A percentile compares a stretch with the other conserved stretches of the same genome.
These are phyloP conservation scores for Casuarina equisetifolia DNA, from an alignment of 306 rosid genomes.

Conservation along the genomic window DNA sequence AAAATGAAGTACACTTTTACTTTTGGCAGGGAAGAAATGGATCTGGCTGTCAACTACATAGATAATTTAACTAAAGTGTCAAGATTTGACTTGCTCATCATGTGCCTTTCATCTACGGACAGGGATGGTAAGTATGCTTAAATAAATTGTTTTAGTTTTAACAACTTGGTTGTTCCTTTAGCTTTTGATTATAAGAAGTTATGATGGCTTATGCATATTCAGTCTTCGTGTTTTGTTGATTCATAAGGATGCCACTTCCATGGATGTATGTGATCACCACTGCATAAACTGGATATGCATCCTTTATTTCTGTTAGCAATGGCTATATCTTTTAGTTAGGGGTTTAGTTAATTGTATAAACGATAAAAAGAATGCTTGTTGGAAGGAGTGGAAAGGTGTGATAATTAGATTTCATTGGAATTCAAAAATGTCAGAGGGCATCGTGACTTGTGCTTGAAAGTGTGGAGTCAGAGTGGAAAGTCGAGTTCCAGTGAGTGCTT, in stretches of 20 bases:
- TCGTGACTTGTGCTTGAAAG: not conserved
- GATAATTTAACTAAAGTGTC: constrained; percentile 75
- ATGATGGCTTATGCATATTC: not conserved
- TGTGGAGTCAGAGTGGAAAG: not conserved
- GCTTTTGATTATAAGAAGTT: not conserved
- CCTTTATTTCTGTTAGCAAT: not conserved
- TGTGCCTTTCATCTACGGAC: constrained; percentile 72
- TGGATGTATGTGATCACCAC: not conserved
- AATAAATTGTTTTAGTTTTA: not conserved
- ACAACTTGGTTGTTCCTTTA: not conserved
- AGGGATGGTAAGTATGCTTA: constrained; percentile 56
- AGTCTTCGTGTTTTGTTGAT: not conserved
- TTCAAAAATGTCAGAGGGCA: not conserved
- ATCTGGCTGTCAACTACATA: constrained; percentile 56
- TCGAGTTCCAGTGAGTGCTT: not conserved
- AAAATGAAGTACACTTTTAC: constrained; percentile 7
- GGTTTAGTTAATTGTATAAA: too few relatives aligned
- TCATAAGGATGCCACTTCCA: not conserved
- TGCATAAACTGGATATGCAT: not conserved
- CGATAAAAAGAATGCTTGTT: not conserved
- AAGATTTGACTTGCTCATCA: constrained; percentile 69
- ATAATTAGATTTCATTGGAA: not conserved
- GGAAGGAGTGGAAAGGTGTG: not conserved
- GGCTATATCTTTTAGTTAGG: too few relatives aligned
- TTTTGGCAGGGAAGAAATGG: constrained; percentile 74